Base-by-base conservation (phyloP, 805 yeast genomes). In the Yarrowia sp. region DNA sequence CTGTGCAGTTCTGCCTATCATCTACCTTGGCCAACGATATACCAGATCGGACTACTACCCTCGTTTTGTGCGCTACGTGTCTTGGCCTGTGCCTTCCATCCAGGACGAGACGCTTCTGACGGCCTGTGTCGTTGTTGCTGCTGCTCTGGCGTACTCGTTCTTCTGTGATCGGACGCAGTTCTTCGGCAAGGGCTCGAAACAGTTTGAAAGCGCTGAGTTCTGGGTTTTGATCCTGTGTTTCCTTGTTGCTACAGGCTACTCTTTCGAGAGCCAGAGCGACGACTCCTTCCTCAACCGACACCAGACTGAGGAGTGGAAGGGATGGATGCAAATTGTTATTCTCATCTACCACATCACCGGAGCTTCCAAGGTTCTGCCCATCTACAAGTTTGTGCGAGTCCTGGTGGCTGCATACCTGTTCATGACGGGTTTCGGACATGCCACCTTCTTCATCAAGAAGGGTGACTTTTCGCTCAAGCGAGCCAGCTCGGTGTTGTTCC, bases 271-370 rank as follows among this genome's bases (percentile, higher is more conserved):
- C 9, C 61, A 61, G 25, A 60, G 47, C 31, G 63, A 68, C 14
- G 33, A 63, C 39, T 64, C 67, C 8, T 67, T 67, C 56, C 66
- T 67, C 64, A 68, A 66, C 38, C 65, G 69, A n/a, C 66, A 67
- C 35, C 69, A 67, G 65, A 64, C 66, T 13, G 65, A 67, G 29
- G 69, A 67, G 35, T 67, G 69, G 69, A 67, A 67, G 47, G 69
- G 69, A 8, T 67, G 69, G 69, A 67, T 67, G 69, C 69, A 67
- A 63, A 51, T 67, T 39, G 55, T 65, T 44, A 65, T 67, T 47
- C 58, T 67, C 42, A 66, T 67, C 41, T 67, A 67, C 47, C 69
- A 67, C 41, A 67, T 67, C 60, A 67, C 69, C 18, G 69, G 69
- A 5, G 69, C 69, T 25, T 67, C 69, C 14, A 65, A 64, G 58